Evolutionary conservation across 2,329 filamentous ascomycete genomes (phyloP).

Genomic region (Fusarium metavorans): DNA sequence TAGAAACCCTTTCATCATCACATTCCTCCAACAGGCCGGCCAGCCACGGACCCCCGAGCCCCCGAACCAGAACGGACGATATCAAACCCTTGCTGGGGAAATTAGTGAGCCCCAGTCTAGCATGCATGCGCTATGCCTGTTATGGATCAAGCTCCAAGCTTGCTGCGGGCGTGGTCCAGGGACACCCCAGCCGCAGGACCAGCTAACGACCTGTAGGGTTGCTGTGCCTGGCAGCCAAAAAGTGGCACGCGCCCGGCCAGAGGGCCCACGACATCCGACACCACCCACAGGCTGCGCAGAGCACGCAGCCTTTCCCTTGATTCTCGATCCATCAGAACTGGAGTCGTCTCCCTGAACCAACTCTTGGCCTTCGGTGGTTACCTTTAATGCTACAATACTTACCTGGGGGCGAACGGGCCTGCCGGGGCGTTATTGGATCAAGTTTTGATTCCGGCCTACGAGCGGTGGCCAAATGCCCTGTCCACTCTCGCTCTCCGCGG

Average conservation of each 20-base stretch:
- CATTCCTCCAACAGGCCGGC: constrained; percentile 39
- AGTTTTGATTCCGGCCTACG: constrained; percentile 17
- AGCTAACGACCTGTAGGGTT: constrained; percentile 28
- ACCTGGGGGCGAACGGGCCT: background rate
- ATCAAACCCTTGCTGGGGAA: constrained; percentile 31
- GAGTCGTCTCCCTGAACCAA: constrained; percentile 9
- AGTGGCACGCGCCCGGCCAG: constrained; percentile 32
- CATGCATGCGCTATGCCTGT: constrained; percentile 31
- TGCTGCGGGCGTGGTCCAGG: constrained; percentile 16
- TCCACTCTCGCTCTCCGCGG: constrained; percentile 1
- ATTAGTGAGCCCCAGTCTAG: constrained; percentile 17
- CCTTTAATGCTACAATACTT: background rate
- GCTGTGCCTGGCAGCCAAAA: constrained; percentile 37
- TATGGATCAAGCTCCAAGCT: constrained; percentile 22
- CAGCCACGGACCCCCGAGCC: constrained; percentile 23
- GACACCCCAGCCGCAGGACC: constrained; percentile 20
- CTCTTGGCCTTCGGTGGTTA: constrained; percentile 6
- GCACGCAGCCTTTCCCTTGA: background rate
- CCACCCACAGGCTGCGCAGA: background rate
- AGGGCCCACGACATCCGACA: constrained; percentile 24
- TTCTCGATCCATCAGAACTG: constrained; percentile 38
- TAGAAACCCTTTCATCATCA: constrained; percentile 33
- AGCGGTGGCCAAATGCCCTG: background rate
- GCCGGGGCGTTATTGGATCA: constrained; percentile 9
- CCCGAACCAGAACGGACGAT: constrained; percentile 34